A percentile compares a stretch with the other conserved stretches of the same genome.
These are phyloP conservation scores for Chrysoporthe puriensis DNA, from an alignment of 2,329 filamentous ascomycete genomes.

Conservation along the genomic window DNA sequence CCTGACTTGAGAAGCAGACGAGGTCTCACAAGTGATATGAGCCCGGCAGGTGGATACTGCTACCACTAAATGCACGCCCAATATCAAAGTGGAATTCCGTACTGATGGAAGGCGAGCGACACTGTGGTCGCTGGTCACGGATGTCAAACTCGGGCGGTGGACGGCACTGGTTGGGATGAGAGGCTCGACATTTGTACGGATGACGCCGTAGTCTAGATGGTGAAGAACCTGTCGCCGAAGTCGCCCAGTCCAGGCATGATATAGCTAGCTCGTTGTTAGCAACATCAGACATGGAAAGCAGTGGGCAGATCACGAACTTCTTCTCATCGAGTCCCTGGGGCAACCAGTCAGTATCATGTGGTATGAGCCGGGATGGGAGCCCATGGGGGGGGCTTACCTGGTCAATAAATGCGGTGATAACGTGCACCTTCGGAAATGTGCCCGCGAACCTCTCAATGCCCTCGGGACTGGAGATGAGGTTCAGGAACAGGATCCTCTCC, in stretches of 20 bases:
- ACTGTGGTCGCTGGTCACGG: not conserved
- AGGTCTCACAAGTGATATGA: conserved; percentile 1
- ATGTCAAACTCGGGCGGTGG: not conserved
- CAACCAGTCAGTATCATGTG: conserved; percentile 32
- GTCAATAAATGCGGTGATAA: conserved; percentile 96
- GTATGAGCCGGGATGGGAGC: not conserved
- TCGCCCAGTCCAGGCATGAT: conserved; percentile 93
- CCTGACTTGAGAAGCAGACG: not conserved
- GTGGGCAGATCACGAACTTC: conserved; percentile 67
- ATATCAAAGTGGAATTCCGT: not conserved
- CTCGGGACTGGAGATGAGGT: conserved; percentile 95
- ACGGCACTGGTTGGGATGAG: not conserved
- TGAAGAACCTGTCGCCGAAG: conserved; percentile 96
- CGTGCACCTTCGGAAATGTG: conserved; percentile 84
- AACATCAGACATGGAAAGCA: conserved; percentile 23
- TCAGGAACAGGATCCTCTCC: conserved; percentile 93
- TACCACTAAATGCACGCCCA: not conserved
- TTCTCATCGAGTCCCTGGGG: conserved; percentile 88
- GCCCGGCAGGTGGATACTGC: not conserved
- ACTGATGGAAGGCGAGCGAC: not conserved
- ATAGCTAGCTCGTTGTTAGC: conserved; percentile 67
- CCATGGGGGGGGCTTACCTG: conserved; percentile 53
- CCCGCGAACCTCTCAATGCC: conserved; percentile 87
- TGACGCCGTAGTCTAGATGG: conserved; percentile 59
- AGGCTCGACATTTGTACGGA: not conserved